Evolutionary conservation across 176 grass and related monocot genomes (phyloP).

Genomic region (Alopecurus myosuroides): DNA sequence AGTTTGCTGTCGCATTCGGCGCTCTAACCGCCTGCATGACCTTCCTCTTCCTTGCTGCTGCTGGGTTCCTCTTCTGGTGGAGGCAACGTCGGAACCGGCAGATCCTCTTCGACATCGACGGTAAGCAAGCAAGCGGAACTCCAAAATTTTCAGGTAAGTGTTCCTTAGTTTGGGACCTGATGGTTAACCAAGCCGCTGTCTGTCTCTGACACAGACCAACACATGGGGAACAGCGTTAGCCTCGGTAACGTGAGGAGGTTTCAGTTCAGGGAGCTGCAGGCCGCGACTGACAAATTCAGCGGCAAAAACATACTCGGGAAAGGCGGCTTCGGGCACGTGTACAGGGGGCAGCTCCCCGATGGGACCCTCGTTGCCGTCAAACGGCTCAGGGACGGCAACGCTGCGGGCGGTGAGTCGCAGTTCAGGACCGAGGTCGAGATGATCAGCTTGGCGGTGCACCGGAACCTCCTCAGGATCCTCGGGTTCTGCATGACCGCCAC

Average conservation of each 20-base stretch:
- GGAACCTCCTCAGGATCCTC: conserved; percentile 75
- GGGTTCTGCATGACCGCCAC: conserved; percentile 93
- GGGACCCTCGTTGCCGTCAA: conserved; percentile 86
- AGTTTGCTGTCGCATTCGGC: conserved; percentile 69
- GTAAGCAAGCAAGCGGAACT: conserved; percentile 40
- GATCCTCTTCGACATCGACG: conserved; percentile 77
- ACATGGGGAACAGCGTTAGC: conserved; percentile 51
- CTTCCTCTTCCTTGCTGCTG: conserved; percentile 47
- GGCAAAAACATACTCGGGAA: conserved; percentile 94
- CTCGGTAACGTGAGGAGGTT: conserved; percentile 83
- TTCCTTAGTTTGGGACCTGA: neutral
- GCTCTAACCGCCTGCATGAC: conserved; percentile 37
- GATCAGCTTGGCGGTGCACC: conserved; percentile 91
- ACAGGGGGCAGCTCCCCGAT: conserved; percentile 75
- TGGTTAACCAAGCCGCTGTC: neutral
- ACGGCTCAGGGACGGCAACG: conserved; percentile 87
- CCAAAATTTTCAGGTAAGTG: too few species aligned
- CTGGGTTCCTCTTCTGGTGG: conserved; percentile 69
- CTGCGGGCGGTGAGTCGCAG: conserved; percentile 69
- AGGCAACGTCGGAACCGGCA: conserved; percentile 58
- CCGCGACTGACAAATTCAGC: conserved; percentile 74
- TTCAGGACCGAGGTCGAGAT: conserved; percentile 94
- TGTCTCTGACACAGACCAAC: conserved; percentile 41
- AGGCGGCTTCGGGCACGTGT: conserved; percentile 90
- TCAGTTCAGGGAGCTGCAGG: conserved; percentile 75